phyloP scores from a whole-genome alignment of 495 filamentous ascomycete genomes.

The Endocarpon pusillum region DNA sequence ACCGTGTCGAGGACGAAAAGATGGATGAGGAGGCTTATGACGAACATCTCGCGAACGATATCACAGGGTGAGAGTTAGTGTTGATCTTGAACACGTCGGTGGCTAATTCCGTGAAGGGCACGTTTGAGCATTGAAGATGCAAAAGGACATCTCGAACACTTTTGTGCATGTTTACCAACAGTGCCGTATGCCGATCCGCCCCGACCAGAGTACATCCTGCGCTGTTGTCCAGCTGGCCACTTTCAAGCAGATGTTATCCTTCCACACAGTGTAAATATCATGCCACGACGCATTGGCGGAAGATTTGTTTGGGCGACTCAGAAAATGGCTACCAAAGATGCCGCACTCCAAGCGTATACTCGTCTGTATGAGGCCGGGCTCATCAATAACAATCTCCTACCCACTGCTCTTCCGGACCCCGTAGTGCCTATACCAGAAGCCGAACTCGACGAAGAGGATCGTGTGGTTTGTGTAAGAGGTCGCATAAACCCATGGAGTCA shows the following conservation, averaged over 20 bases:
- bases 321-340: slow-evolving; percentile 59
- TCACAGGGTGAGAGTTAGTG: slow-evolving; percentile 29
- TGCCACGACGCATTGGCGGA: slow-evolving; percentile 40
- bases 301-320: slow-evolving; percentile 48
- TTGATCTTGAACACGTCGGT: not conserved
- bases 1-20: slow-evolving; percentile 32
- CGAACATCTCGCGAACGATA: slow-evolving; percentile 28
- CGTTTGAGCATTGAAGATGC: slow-evolving; percentile 56
- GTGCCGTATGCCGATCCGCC: slow-evolving; percentile 35
- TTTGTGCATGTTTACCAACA: slow-evolving; percentile 47
- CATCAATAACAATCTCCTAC: slow-evolving; percentile 66
- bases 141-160: slow-evolving; percentile 61
- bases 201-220: slow-evolving; percentile 32
- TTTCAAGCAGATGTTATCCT: slow-evolving; percentile 46
- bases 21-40: slow-evolving; percentile 25
- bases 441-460: too few species aligned
- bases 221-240: slow-evolving; percentile 1
- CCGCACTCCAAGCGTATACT: slow-evolving; percentile 67
- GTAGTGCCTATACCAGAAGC: too few species aligned
- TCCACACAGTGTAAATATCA: slow-evolving; percentile 48
- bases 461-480: slow-evolving; percentile 33
- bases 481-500: slow-evolving; percentile 52
- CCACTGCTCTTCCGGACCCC: too few species aligned
- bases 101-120: slow-evolving; percentile 36
- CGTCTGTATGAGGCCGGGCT: slow-evolving; percentile 51